Evolutionary conservation across 768 basidiomycete genomes (phyloP).

Genomic region (Lactarius hengduanensis): DNA sequence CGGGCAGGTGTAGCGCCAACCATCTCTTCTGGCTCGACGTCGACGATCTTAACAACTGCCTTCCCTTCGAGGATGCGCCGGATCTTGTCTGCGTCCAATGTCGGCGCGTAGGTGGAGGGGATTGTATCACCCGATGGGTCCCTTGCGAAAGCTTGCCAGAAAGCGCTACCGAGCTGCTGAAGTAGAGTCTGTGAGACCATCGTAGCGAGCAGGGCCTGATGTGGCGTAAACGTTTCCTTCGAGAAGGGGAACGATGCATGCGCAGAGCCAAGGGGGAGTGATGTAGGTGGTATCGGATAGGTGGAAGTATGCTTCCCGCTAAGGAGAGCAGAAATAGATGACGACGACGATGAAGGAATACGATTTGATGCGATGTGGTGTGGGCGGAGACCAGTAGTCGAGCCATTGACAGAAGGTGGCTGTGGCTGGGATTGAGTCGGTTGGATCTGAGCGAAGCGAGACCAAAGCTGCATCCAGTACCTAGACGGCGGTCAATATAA

Average conservation of each 20-base stretch:
- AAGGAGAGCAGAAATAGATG: conserved; percentile 37
- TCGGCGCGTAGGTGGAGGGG: conserved; percentile 20
- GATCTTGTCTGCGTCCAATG: conserved; percentile 73
- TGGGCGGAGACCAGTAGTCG: conserved; percentile 37
- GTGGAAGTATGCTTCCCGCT: conserved; percentile 44
- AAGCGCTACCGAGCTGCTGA: conserved; percentile 68
- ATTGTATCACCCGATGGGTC: conserved; percentile 31
- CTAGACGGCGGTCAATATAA: conserved; percentile 34
- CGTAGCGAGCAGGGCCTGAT: conserved; percentile 59
- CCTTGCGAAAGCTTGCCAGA: conserved; percentile 91
- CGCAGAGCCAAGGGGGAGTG: conserved; percentile 37
- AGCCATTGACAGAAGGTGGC: conserved; percentile 29
- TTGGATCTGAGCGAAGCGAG: conserved; percentile 73
- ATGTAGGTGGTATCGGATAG: conserved; percentile 46
- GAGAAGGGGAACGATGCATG: conserved; percentile 34
- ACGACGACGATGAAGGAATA: conserved; percentile 17
- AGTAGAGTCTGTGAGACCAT: conserved; percentile 77
- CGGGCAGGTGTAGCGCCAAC: neutral
- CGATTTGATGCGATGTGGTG: conserved; percentile 37
- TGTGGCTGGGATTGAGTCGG: conserved; percentile 42
- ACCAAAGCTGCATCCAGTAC: conserved; percentile 90
- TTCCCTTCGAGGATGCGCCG: conserved; percentile 77
- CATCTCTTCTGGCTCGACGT: conserved; percentile 50
- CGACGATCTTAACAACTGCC: conserved; percentile 75
- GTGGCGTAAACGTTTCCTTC: conserved; percentile 35